Conservation (phyloP, 2,329 filamentous ascomycete species). For the Teratosphaeria viscida region DNA sequence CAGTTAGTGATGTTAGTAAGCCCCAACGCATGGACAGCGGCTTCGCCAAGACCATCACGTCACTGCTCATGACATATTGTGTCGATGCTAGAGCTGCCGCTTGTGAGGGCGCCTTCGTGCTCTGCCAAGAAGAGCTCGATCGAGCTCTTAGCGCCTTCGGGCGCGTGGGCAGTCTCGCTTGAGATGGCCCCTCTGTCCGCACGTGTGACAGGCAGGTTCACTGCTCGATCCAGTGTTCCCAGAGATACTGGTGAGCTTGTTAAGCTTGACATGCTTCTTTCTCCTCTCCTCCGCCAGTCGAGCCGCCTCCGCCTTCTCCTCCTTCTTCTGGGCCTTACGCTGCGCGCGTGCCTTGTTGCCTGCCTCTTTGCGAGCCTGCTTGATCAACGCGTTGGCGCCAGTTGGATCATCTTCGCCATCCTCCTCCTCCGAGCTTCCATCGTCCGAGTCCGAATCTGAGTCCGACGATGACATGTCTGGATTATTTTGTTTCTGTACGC, state of each 20-base stretch:
- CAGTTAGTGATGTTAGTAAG: neutral
- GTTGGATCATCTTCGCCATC: slow-evolving; percentile 33
- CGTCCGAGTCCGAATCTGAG: slow-evolving; percentile 20
- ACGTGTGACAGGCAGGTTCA: slow-evolving; percentile 47
- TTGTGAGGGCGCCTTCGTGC: neutral
- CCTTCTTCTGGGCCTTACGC: slow-evolving; percentile 38
- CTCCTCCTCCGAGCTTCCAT: slow-evolving; percentile 23
- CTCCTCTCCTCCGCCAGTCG: slow-evolving; percentile 49
- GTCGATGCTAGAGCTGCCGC: neutral
- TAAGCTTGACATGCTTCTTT: slow-evolving; percentile 58
- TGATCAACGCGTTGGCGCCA: slow-evolving; percentile 33
- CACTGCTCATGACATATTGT: neutral
- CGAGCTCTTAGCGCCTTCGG: neutral
- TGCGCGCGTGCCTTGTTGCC: slow-evolving; percentile 33
- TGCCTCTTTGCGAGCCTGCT: slow-evolving; percentile 35
- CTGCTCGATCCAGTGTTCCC: slow-evolving; percentile 25
- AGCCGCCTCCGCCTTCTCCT: slow-evolving; percentile 38
- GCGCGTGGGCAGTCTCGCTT: slow-evolving; percentile 43
- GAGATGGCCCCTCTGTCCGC: slow-evolving; percentile 52
- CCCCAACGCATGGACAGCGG: neutral
- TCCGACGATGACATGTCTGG: neutral
- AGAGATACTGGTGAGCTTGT: slow-evolving; percentile 46
- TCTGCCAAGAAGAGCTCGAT: neutral
- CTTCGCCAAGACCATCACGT: neutral
- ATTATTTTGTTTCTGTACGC: neutral